Evolutionary conservation across 257 asterid species (phyloP), one percentile per base, ranked within the genome.

Genomic region (Osmanthus fragrans): DNA sequence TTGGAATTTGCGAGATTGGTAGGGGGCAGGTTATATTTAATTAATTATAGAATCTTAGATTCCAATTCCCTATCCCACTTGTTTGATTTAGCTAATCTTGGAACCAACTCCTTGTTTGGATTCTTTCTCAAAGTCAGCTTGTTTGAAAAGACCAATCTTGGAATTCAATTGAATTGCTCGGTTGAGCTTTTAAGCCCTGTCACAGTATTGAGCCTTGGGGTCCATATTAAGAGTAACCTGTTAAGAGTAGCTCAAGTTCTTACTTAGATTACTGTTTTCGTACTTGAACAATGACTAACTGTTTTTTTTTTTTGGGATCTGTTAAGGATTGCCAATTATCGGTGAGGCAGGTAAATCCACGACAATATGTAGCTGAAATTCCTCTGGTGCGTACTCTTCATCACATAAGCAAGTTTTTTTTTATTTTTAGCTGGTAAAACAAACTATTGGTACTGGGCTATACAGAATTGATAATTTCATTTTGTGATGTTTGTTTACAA

Each of bases 291-390:
- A 63, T 27, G 36, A 5, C 74, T 68, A 16, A 1, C 74, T 80
- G 40, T 77, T 69, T 72, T 73, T 15, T 25, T 30, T 70, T 73
- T 65, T 12, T 29, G 12, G 40, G 49, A 36, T 30, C 18, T 65
- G 73, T 51, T 15, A 71, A 96, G 99, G 98, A 96, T 75, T 93
- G 97, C 71, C 99, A 96, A 86, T 82, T 96, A 89, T 92, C 99
- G 13, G 99, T 96, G 88, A 93, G 86, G 88, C 99, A 96, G 83
- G 92, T 89, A 82, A 96, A 96, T 88, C 98, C 99, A 13, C 90
- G 99, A 27, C 99, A 93, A 84, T 96, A 96, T 77, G 98, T 93
- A 73, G 99, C 99, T 0, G 87, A 88, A 72, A 93, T 96, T 80
- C 97, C 98, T 72, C 98, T 90, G 99, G 99, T 93, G 73, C 81